These are phyloP conservation scores for Porogramme epimiltina DNA, from an alignment of 1,284 basidiomycete genomes.

Conservation along the genomic window DNA sequence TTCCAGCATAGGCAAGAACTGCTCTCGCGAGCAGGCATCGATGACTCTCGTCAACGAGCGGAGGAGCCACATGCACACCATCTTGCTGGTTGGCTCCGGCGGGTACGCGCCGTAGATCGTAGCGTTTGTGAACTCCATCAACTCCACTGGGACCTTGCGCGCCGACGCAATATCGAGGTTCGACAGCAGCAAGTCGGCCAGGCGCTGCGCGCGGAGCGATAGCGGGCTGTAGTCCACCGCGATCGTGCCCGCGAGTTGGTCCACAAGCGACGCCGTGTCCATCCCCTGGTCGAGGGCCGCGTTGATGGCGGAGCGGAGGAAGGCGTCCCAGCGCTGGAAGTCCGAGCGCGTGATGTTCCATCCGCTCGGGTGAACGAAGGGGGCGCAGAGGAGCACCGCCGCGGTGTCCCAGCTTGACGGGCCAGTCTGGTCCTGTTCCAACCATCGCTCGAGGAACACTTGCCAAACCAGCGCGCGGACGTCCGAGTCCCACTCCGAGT, in stretches of 20 bases:
- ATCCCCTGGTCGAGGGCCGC: slow-evolving; percentile 61
- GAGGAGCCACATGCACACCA: slow-evolving; percentile 61
- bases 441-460: slow-evolving; percentile 56
- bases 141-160: slow-evolving; percentile 44
- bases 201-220: slow-evolving; percentile 45
- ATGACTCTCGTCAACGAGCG: slow-evolving; percentile 54
- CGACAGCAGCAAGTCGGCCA: slow-evolving; percentile 61
- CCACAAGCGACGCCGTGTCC: slow-evolving; percentile 52
- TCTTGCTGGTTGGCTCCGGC: slow-evolving; percentile 53
- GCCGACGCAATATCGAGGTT: slow-evolving; percentile 51
- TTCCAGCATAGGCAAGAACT: slow-evolving; percentile 47
- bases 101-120: slow-evolving; percentile 67
- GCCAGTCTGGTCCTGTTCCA: slow-evolving; percentile 27
- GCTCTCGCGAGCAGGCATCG: slow-evolving; percentile 51
- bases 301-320: slow-evolving; percentile 51
- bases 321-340: slow-evolving; percentile 55
- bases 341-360: slow-evolving; percentile 62
- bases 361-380: slow-evolving; percentile 54
- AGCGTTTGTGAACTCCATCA: slow-evolving; percentile 60
- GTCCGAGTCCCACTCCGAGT: slow-evolving; percentile 37
- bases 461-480: slow-evolving; percentile 55
- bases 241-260: slow-evolving; percentile 52
- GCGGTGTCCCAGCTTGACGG: slow-evolving; percentile 52
- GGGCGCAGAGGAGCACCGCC: slow-evolving; percentile 56
- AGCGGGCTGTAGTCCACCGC: slow-evolving; percentile 45